Evolutionary conservation across 768 basidiomycete species (phyloP).

Genomic region (Boletus sp.): DNA sequence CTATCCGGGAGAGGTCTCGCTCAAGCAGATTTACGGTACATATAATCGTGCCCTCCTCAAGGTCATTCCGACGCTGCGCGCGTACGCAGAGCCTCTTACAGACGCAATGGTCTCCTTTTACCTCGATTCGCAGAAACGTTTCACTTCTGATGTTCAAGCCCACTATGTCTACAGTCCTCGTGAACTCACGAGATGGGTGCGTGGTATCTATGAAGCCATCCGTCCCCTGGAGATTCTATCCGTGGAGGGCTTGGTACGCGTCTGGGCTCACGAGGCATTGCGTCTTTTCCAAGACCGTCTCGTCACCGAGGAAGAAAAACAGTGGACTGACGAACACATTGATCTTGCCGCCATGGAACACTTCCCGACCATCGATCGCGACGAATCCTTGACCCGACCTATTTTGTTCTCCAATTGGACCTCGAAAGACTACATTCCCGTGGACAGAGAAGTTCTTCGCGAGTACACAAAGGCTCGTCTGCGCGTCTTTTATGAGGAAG

Average conservation of each 20-base stretch:
- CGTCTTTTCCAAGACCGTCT: conserved; percentile 98
- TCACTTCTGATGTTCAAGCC: conserved; percentile 96
- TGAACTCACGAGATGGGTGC: conserved; percentile 96
- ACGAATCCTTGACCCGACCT: conserved; percentile 84
- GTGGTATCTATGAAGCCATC: conserved; percentile 97
- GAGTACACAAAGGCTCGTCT: conserved; percentile 97
- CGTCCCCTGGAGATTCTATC: conserved; percentile 90
- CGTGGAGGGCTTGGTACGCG: conserved; percentile 91
- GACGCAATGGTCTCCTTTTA: conserved; percentile 98
- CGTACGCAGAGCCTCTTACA: conserved; percentile 92
- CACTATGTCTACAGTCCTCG: conserved; percentile 99
- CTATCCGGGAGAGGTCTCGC: conserved; percentile 94
- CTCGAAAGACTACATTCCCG: conserved; percentile 93
- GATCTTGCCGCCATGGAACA: conserved; percentile 80
- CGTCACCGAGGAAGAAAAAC: conserved; percentile 87
- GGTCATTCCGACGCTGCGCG: conserved; percentile 89
- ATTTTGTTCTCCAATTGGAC: conserved; percentile 99
- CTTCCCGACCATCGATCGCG: conserved; percentile 89
- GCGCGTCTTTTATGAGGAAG: conserved; percentile 98
- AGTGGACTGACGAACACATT: conserved; percentile 94
- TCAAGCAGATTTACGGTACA: conserved; percentile 98
- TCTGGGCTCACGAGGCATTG: conserved; percentile 98
- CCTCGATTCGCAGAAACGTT: conserved; percentile 87
- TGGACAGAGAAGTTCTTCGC: conserved; percentile 87
- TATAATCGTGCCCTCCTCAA: conserved; percentile 96